phyloP scores from a whole-genome alignment of 2,329 filamentous ascomycete genomes.

The Fusarium sp. region DNA sequence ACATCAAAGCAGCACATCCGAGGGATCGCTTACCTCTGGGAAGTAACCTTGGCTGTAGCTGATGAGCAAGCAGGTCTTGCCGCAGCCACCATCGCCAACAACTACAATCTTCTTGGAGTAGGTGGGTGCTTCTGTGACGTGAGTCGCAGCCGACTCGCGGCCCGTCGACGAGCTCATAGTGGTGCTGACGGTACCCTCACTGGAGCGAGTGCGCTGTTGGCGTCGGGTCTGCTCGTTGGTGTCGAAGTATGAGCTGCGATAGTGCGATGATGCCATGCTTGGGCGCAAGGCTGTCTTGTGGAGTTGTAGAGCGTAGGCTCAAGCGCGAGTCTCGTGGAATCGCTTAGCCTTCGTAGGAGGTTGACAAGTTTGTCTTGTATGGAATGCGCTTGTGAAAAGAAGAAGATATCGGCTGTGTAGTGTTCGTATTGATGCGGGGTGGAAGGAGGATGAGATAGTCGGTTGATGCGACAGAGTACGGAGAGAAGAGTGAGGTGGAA shows the following conservation, averaged over 20 bases:
- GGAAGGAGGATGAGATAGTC: constrained; percentile 19
- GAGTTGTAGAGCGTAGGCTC: constrained; percentile 35
- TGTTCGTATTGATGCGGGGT: constrained; percentile 42
- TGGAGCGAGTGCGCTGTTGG: constrained; percentile 76
- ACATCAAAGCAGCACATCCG: background rate
- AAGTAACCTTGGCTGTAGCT: constrained; percentile 99
- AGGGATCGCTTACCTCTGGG: constrained; percentile 81
- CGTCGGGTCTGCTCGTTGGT: constrained; percentile 59
- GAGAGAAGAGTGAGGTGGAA: constrained; percentile 16
- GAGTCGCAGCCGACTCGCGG: constrained; percentile 83
- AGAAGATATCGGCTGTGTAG: constrained; percentile 11
- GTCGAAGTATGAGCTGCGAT: constrained; percentile 69
- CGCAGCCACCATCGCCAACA: constrained; percentile 96
- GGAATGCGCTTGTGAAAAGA: constrained; percentile 12
- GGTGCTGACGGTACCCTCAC: constrained; percentile 92
- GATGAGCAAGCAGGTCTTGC: constrained; percentile 98
- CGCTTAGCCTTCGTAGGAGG: constrained; percentile 18
- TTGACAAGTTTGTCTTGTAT: constrained; percentile 14
- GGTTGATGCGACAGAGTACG: constrained; percentile 37
- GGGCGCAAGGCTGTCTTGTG: constrained; percentile 41
- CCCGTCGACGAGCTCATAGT: constrained; percentile 82
- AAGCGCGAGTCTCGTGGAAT: constrained; percentile 41
- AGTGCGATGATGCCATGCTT: constrained; percentile 69
- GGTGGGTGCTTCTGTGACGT: constrained; percentile 89
- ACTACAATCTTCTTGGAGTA: constrained; percentile 99